A percentile compares a stretch with the other conserved stretches of the same genome.
These are phyloP conservation scores for Bolboschoenoplectus hybrid DNA, from an alignment of 202 grass and related monocot species.

Conservation along the genomic window DNA sequence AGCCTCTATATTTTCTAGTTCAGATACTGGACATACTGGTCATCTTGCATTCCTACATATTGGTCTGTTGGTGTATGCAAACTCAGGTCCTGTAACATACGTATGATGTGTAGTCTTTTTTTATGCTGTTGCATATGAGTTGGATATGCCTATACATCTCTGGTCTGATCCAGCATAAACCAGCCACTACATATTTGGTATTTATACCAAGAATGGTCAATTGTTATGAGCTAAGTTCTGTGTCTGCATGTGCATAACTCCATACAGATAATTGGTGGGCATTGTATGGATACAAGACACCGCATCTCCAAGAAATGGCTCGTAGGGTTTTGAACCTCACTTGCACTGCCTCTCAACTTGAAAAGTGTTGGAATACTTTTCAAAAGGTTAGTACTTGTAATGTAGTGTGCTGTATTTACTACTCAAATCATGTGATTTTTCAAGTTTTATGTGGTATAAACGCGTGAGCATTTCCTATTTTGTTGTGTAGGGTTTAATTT, in stretches of 20 bases:
- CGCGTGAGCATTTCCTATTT: background rate
- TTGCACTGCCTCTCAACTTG: conserved; percentile 7
- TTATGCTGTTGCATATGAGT: background rate
- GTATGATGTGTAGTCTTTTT: background rate
- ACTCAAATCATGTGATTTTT: background rate
- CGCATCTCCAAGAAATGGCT: conserved; percentile 17
- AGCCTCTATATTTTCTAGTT: background rate
- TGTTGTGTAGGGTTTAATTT: background rate
- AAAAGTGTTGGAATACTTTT: conserved; percentile 20
- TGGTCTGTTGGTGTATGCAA: background rate
- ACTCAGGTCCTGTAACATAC: background rate
- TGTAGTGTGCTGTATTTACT: background rate
- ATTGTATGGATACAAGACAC: conserved; percentile 6
- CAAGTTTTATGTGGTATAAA: background rate
- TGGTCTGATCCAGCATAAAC: background rate
- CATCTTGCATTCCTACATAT: background rate
- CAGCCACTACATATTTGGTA: background rate
- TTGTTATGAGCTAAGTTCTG: background rate
- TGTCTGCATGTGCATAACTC: background rate
- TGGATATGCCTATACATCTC: background rate
- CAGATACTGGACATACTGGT: background rate
- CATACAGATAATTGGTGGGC: conserved; percentile 30
- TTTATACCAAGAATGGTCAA: background rate
- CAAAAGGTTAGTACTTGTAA: conserved; percentile 6
- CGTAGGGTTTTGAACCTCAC: conserved; percentile 22